These are phyloP conservation scores for Clonostachys byssicola DNA, from an alignment of 2,329 filamentous ascomycete genomes.

Conservation along the genomic window DNA sequence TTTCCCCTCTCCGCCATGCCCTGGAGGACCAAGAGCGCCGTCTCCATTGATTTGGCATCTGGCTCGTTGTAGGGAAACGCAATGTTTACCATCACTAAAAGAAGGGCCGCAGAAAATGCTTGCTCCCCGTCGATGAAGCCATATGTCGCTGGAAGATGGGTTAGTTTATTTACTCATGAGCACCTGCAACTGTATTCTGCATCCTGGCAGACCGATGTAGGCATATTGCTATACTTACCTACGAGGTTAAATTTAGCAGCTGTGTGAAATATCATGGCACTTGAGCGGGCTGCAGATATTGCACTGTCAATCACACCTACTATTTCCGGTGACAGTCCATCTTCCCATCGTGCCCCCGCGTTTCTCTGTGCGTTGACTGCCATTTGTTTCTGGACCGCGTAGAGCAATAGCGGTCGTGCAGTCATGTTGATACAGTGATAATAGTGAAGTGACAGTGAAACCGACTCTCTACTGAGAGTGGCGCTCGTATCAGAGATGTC, in stretches of 20 bases:
- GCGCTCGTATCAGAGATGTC: background rate
- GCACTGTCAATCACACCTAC: conserved; percentile 48
- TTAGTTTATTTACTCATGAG: background rate
- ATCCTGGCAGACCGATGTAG: too few relatives aligned
- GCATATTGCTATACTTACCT: conserved; percentile 33
- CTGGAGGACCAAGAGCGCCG: conserved; percentile 37
- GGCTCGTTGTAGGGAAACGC: conserved; percentile 40
- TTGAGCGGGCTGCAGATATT: conserved; percentile 31
- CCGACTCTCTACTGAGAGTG: background rate
- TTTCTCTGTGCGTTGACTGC: conserved; percentile 13
- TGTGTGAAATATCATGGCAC: conserved; percentile 23
- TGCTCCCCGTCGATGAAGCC: conserved; percentile 56
- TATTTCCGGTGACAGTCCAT: conserved; percentile 40
- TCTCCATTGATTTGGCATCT: conserved; percentile 38
- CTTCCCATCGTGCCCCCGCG: conserved; percentile 1
- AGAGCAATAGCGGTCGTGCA: conserved; percentile 45
- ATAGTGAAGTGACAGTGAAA: conserved; percentile 29
- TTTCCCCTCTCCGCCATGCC: conserved; percentile 50
- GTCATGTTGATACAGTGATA: conserved; percentile 57
- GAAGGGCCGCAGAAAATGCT: conserved; percentile 46
- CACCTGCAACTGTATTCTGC: too few relatives aligned
- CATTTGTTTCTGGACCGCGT: conserved; percentile 44
- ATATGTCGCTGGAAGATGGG: conserved; percentile 36
- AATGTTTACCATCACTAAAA: conserved; percentile 50
- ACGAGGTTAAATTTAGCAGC: conserved; percentile 44